Evolutionary conservation across 1,284 basidiomycete species (phyloP).

Genomic region (Sporisorium sorghi): DNA sequence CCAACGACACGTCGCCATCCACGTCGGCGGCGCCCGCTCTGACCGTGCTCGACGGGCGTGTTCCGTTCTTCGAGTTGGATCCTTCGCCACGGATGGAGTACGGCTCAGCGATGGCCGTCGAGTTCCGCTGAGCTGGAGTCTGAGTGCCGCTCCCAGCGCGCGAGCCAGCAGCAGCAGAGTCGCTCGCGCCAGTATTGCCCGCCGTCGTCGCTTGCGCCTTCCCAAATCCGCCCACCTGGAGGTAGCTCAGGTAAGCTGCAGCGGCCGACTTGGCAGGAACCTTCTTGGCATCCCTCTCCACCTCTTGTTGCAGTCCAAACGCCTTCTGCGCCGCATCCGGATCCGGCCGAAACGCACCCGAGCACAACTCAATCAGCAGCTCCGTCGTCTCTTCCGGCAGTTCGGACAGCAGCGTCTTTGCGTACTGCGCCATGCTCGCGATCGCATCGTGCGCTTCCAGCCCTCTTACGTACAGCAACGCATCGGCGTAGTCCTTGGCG

Average conservation of each 20-base stretch:
- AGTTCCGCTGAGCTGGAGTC: constrained; percentile 37
- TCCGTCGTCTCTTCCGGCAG: constrained; percentile 88
- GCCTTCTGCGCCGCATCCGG: constrained; percentile 15
- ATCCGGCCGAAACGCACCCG: constrained; percentile 72
- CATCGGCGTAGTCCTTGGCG: constrained; percentile 82
- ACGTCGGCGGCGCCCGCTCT: constrained; percentile 14
- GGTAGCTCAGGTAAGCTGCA: constrained; percentile 53
- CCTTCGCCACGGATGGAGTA: constrained; percentile 25
- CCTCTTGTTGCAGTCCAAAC: not conserved
- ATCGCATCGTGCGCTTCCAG: constrained; percentile 77
- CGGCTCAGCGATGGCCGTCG: constrained; percentile 30
- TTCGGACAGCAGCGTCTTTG: constrained; percentile 76
- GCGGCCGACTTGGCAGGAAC: constrained; percentile 25
- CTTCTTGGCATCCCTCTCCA: constrained; percentile 7
- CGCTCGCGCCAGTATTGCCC: not conserved
- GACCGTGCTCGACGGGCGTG: constrained; percentile 25
- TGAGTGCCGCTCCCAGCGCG: constrained; percentile 13
- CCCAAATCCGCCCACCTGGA: constrained; percentile 53
- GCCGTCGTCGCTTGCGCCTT: constrained; percentile 4
- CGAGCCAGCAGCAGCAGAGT: constrained; percentile 7
- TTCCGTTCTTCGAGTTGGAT: not conserved
- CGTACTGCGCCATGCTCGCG: constrained; percentile 66
- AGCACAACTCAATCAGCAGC: constrained; percentile 90
- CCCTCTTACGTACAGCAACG: constrained; percentile 81
- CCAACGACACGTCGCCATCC: constrained; percentile 10